Evolutionary conservation across 2,329 filamentous ascomycete species (phyloP), one percentile per base, ranked within the genome.

Genomic region (Aspergillus sp.): DNA sequence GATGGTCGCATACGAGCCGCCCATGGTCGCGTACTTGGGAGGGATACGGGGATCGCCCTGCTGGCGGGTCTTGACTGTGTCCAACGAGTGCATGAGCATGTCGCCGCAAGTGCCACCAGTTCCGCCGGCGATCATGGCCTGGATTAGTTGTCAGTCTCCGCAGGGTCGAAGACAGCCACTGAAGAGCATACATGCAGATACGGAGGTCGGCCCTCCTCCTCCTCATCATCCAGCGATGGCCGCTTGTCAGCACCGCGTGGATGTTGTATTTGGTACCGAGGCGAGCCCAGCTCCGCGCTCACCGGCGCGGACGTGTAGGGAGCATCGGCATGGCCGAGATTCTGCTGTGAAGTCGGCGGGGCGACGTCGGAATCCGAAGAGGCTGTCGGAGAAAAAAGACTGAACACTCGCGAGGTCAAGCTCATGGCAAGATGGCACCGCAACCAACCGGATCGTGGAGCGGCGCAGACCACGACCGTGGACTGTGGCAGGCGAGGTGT

Each of bases 51-150:
- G 88, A 53, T 96, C 91, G 52, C 89, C 91, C 63, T 98, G 91
- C 60, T 98, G 93, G 48, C 91, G 77, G 29, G 91, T 98, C 66
- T 98, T 98, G 51, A 98, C 91, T 1, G 91, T 98, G 61, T 98
- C 91, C 53, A 98, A 74, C 28, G 89, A 96, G 66, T 98, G 91
- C 91, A 98, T 98, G 45, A 98, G 69, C 74, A 98, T 82, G 61
- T 98, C 91, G 37, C 93, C 91, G 35, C 82, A 93, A 11, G 84
- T 88, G 33, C 91, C 91, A 53, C 93, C 91, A 33, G 93, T 69
- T 39, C 89, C 91, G 53, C 91, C 91, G 20, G 91, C 91, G 52
- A 98, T 71, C 88, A 96, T 98, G 57, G 83, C 80, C 86, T 94
- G 11, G 7, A 25, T 11, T 22, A 15, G 22, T 30, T 6, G 49